Evolutionary conservation across 768 basidiomycete genomes (phyloP).

Genomic region (Kockovaella imperatae): DNA sequence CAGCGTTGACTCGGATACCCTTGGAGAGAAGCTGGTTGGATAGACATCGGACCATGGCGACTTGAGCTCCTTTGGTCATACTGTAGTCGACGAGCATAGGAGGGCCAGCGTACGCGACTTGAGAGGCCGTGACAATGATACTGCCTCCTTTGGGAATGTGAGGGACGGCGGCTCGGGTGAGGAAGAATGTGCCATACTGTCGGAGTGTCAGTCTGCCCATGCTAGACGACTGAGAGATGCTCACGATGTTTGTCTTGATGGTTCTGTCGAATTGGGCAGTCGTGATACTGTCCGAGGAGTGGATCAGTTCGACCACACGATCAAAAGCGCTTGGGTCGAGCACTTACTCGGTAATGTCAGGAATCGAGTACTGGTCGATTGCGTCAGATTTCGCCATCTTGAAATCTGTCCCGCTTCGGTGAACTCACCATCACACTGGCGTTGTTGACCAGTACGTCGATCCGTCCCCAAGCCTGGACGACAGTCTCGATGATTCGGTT

Average conservation of each 20-base stretch:
- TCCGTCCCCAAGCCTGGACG: conserved; percentile 42
- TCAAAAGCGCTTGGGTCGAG: too few relatives aligned
- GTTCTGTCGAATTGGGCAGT: conserved; percentile 53
- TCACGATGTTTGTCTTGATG: conserved; percentile 53
- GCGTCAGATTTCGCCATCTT: not conserved
- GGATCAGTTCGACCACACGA: too few relatives aligned
- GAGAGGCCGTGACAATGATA: conserved; percentile 59
- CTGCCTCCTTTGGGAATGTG: conserved; percentile 56
- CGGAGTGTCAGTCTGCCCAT: not conserved
- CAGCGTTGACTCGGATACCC: conserved; percentile 45
- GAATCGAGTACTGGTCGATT: conserved; percentile 47
- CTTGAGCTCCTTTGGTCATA: conserved; percentile 54
- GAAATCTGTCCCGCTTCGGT: not conserved
- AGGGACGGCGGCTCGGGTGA: conserved; percentile 54
- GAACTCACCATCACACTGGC: conserved; percentile 49
- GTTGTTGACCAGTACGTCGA: conserved; percentile 59
- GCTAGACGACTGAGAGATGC: not conserved
- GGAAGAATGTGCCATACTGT: conserved; percentile 51
- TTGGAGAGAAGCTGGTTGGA: conserved; percentile 52
- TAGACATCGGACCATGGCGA: conserved; percentile 50
- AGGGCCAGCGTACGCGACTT: conserved; percentile 44
- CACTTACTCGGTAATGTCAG: conserved; percentile 42
- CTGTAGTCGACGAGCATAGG: conserved; percentile 50
- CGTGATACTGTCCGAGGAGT: too few relatives aligned
- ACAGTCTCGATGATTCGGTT: conserved; percentile 39